Base-by-base conservation (phyloP, 2,329 filamentous ascomycete genomes). In the Cryphonectria radicalis region DNA sequence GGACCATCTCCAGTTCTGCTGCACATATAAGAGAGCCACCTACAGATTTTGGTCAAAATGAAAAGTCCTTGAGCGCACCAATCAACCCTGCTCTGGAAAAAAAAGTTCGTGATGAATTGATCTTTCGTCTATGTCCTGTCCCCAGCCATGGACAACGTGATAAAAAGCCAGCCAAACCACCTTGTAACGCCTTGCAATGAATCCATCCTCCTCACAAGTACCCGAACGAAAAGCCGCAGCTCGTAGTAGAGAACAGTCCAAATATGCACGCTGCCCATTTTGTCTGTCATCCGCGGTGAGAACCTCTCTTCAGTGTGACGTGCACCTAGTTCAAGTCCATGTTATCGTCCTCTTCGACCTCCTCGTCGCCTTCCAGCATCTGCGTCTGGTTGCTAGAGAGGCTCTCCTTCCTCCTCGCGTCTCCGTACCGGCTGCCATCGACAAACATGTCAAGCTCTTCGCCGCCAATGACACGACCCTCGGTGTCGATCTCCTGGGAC, bases 401-500 rank as follows among this genome's bases (percentile, higher is more conserved):
- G 78, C 89, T 91, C 75, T 86, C 85, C 79, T 91, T 91, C 67
- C 89, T 82, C 32, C 81, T 77, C 7, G 77, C 77, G 63, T 84
- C 84, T n/a, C 82, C 80, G 68, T 81, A 73, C 43, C 80, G 78
- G 46, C 78, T 79, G 35, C 74, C 76, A 42, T 84, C 84, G 70
- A 82, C 85, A 72, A 85, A 89, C 77, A 82, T 77, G 74, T 88
- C 86, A 22, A 97, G 84, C 79, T 98, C 94, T 74, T 97, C 93
- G 60, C 95, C 95, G 68, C 92, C 92, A 7, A 98, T 87, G 8
- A 99, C 92, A 37, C 95, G 88, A n/a, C 95, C 94, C 78, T 98
- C 96, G 77, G 91, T 92, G 80, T 98, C 94, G 60, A 97, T 93
- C 79, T 97, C 95, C 80, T 97, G 94, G 69, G 93, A 97, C 13